Base-by-base conservation (phyloP, 2,329 filamentous ascomycete species). In the Conoideocrella luteorostrata region DNA sequence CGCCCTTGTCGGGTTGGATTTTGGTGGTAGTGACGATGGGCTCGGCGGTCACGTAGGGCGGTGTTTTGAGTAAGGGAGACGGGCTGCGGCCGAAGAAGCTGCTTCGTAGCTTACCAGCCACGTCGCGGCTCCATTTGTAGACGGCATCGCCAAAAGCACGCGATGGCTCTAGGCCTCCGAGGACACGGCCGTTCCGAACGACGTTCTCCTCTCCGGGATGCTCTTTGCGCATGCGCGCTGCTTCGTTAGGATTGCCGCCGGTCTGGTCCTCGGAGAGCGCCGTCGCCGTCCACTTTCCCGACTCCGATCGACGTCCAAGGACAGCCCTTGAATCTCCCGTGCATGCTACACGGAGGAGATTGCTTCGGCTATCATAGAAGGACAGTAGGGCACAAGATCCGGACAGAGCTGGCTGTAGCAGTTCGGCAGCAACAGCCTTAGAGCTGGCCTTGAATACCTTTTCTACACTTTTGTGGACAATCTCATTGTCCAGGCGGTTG, bases 241-340 rank as follows among this genome's bases (percentile, higher is more conserved):
- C 88, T 66, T 98, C 93, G 33, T 84, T 86, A 7, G 84, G 82
- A 47, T 89, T 98, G 50, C 81, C 82, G 33, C 94, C 94, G 2
- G 93, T 98, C 69, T 97, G 91, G 57, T 98, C 93, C 46, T 89
- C 83, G 0, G 90, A 96, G 2, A 98, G 75, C 2, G 91, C 78
- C 1, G 84, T 95, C 24, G 91, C 93, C 6, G 82, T 86, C 93
- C 93, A 98, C 66, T 95, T 95, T 44, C 91, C 91, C 47, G 78
- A 88, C 13, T 67, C 62, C 4, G 79, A 80, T 52, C 87, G 80
- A 34, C 90, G 84, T 11, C 93, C 93, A 9, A 98, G 77, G 2
- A 98, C 88, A 13, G 93, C 93, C 34, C 93, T 81, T n/a, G 89
- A 96, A 65, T 98, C 93, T 43, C 93, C 93, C 1, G 93, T 95